phyloP scores from a whole-genome alignment of 129 eudicot species.

The Helichrysum umbraculigerum region DNA sequence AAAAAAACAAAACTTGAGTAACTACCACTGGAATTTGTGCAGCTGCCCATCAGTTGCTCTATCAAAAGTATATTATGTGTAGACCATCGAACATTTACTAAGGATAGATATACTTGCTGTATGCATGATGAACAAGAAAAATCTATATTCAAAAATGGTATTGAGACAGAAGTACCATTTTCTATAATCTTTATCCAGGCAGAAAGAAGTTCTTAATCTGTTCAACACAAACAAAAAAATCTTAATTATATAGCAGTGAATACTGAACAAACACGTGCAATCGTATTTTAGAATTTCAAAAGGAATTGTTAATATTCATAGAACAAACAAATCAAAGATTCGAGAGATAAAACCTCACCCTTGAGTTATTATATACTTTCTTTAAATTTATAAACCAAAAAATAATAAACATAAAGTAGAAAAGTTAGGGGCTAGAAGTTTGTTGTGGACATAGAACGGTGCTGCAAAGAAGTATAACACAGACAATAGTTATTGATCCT shows the following conservation, averaged over 20 bases:
- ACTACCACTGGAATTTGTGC: neutral
- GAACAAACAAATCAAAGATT: neutral
- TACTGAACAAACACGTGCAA: neutral
- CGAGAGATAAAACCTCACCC: neutral
- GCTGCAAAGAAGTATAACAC: no score
- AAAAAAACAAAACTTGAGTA: neutral
- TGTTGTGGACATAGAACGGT: no score
- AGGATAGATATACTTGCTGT: neutral
- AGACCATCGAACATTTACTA: neutral
- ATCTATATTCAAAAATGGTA: neutral
- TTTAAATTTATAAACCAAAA: no score
- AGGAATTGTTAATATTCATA: neutral
- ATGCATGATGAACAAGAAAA: slow-evolving; percentile 1
- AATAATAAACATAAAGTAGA: no score
- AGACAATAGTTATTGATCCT: no score
- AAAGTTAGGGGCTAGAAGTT: no score
- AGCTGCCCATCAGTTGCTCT: slow-evolving; percentile 5
- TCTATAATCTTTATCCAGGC: slow-evolving; percentile 13
- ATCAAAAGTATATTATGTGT: neutral
- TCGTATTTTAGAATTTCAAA: neutral
- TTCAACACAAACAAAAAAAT: slow-evolving; percentile 23
- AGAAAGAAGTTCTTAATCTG: slow-evolving; percentile 31
- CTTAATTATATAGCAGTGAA: neutral
- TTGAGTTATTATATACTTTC: no score
- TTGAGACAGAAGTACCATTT: slow-evolving; percentile 35